Conservation (phyloP, 2,329 filamentous ascomycete species). For the Ophiocordyceps camponoti-floridani region DNA sequence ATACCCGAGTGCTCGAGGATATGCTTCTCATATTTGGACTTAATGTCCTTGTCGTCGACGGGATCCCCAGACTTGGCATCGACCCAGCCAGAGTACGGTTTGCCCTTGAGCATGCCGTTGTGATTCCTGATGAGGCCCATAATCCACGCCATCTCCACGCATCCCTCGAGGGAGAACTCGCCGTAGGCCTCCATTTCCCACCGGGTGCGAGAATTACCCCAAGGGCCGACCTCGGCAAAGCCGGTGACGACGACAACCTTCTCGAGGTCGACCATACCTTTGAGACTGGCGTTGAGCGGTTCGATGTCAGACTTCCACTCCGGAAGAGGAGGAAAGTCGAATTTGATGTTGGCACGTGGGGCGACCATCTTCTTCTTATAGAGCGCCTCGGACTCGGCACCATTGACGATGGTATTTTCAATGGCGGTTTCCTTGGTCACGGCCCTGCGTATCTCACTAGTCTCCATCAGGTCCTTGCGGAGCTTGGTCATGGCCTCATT, state of each 20-base stretch:
- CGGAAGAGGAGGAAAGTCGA: constrained; percentile 78
- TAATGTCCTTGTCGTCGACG: constrained; percentile 95
- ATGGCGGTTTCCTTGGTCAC: constrained; percentile 91
- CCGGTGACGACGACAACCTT: constrained; percentile 96
- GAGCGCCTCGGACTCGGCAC: constrained; percentile 75
- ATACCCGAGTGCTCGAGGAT: constrained; percentile 96
- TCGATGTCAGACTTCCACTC: constrained; percentile 85
- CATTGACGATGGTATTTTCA: constrained; percentile 95
- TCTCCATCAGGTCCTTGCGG: constrained; percentile 87
- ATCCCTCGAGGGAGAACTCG: constrained; percentile 92
- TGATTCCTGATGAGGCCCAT: constrained; percentile 99
- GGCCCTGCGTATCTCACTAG: constrained; percentile 79
- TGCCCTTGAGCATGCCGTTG: constrained; percentile 89
- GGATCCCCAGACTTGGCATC: constrained; percentile 88
- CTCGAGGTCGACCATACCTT: constrained; percentile 97
- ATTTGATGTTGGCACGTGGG: constrained; percentile 94
- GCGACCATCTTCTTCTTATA: constrained; percentile 92
- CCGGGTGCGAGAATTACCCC: constrained; percentile 93
- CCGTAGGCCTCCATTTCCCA: constrained; percentile 99
- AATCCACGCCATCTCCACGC: constrained; percentile 98
- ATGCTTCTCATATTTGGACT: constrained; percentile 90
- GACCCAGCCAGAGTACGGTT: constrained; percentile 93
- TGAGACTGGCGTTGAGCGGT: constrained; percentile 72
- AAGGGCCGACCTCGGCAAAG: constrained; percentile 89
- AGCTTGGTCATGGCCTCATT: constrained; percentile 89